Base-by-base conservation (phyloP, 305 asterid species). In the Plantago lanceolata region DNA sequence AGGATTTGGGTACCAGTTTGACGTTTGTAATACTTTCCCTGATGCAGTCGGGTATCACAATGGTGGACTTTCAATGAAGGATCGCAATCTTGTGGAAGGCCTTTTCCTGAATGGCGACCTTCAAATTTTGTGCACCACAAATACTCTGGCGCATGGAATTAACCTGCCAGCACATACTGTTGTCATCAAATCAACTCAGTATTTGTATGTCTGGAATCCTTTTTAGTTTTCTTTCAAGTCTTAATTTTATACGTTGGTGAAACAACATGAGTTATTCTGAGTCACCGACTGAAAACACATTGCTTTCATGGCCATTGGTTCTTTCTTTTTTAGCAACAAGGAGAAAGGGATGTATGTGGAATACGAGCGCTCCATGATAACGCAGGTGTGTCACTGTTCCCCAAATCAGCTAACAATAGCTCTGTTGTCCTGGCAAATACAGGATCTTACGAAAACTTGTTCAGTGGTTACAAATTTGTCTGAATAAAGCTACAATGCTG, bases 91-190 rank as follows among this genome's bases (percentile, higher is more conserved):
- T 76, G 77, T 89, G 53, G 97, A 92, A 79, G 90, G 95, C 59
- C 97, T 89, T 79, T 92, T 92, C 69, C 85, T 92, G 77, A 82
- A 80, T 79, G 97, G 98, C 17, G 96, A 84, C 78, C 76, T 92
- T 67, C 96, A 79, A 76, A 69, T 92, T 72, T 82, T 92, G 68
- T 92, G 98, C 84, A 80, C 98, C 70, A 92, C 98, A 61, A 92
- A 92, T 72, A 92, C 98, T 56, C 91, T 92, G 77, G 98, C 97
- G 67, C 97, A 87, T 72, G 98, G 98, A 77, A 80, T 92, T 67
- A 92, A 92, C 75, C 83, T 92, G 73, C 98, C 98, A 20, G 98
- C 98, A 64, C 97, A 92, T 77, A 92, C 98, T n/a, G 98, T 92
- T 56, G 78, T 92, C 80, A 87, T 92, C 79, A 92, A 89, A 78